Evolutionary conservation across 140 eudicot genomes (phyloP).

Genomic region (Cichorium intybus): DNA sequence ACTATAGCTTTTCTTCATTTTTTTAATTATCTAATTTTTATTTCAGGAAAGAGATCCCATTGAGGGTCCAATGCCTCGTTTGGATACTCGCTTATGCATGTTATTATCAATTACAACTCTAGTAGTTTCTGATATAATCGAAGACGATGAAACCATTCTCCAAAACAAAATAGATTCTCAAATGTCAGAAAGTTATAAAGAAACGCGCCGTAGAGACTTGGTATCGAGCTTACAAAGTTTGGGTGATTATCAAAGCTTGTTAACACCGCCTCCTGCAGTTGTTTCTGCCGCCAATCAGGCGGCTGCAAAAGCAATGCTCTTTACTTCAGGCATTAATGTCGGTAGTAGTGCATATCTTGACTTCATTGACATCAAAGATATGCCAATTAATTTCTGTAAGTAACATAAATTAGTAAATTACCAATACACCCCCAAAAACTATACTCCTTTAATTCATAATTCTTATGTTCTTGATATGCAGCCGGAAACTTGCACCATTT

Average conservation of each 20-base stretch:
- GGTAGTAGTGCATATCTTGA: constrained; percentile 59
- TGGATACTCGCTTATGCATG: constrained; percentile 89
- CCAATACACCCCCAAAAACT: too few species aligned
- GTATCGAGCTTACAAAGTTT: constrained; percentile 77
- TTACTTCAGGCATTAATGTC: constrained; percentile 63
- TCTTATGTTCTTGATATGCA: constrained; percentile 29
- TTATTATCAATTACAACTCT: constrained; percentile 71
- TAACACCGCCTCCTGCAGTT: constrained; percentile 76
- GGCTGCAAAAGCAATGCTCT: constrained; percentile 93
- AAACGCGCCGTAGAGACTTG: constrained; percentile 62
- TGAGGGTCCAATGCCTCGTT: constrained; percentile 97
- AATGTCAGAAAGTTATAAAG: constrained; percentile 29
- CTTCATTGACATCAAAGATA: constrained; percentile 58
- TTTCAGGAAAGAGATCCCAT: constrained; percentile 92
- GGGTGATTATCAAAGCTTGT: constrained; percentile 69
- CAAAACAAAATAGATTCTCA: constrained; percentile 32
- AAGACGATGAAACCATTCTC: constrained; percentile 57
- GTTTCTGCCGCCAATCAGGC: constrained; percentile 82
- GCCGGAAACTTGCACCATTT: constrained; percentile 96
- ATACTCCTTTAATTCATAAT: background rate
- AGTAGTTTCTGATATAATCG: constrained; percentile 79
- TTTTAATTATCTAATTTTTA: constrained; percentile 4
- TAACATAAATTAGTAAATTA: constrained; percentile 19
- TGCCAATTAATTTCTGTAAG: constrained; percentile 79
- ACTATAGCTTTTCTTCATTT: constrained; percentile 5